These are phyloP conservation scores for Peniophora sp. DNA, from an alignment of 1,284 basidiomycete genomes.

Conservation along the genomic window DNA sequence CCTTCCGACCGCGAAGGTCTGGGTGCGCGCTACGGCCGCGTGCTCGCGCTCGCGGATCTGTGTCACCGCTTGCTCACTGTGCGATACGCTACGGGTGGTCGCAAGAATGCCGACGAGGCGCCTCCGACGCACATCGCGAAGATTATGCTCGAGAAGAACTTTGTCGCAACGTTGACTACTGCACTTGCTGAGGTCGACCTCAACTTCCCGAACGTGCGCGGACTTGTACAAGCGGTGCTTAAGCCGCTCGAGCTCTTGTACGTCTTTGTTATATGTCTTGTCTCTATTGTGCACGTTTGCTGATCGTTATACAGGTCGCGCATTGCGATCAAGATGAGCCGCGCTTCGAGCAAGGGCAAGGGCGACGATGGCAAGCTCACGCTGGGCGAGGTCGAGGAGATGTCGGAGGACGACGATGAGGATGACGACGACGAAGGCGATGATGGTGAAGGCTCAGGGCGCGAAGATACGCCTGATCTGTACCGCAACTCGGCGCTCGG, in stretches of 20 bases:
- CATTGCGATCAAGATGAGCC: conserved; percentile 95
- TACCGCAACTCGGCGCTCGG: conserved; percentile 97
- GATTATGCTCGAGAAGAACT: conserved; percentile 98
- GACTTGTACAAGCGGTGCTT: conserved; percentile 79
- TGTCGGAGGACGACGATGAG: conserved; percentile 57
- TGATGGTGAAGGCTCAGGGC: conserved; percentile 27
- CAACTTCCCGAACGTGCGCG: conserved; percentile 89
- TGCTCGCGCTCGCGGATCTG: conserved; percentile 84
- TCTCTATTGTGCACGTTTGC: conserved; percentile 5
- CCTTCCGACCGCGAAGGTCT: conserved; percentile 46
- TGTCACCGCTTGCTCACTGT: conserved; percentile 85
- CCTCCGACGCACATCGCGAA: conserved; percentile 89
- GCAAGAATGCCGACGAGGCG: conserved; percentile 69
- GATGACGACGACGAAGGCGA: conserved; percentile 34
- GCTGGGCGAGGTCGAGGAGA: conserved; percentile 43
- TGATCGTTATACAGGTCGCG: conserved; percentile 59
- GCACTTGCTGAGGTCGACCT: conserved; percentile 92
- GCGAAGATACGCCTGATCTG: conserved; percentile 86
- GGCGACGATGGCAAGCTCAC: conserved; percentile 47
- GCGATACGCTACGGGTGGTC: conserved; percentile 35
- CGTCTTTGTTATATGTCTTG: conserved; percentile 21
- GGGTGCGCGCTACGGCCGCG: conserved; percentile 80
- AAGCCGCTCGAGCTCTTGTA: conserved; percentile 87
- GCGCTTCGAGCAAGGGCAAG: conserved; percentile 66
- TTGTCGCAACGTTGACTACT: conserved; percentile 83